A percentile compares a stretch with the other conserved stretches of the same genome.
Conservation (phyloP, 305 asterid species). For the Fraxinus platypoda region DNA sequence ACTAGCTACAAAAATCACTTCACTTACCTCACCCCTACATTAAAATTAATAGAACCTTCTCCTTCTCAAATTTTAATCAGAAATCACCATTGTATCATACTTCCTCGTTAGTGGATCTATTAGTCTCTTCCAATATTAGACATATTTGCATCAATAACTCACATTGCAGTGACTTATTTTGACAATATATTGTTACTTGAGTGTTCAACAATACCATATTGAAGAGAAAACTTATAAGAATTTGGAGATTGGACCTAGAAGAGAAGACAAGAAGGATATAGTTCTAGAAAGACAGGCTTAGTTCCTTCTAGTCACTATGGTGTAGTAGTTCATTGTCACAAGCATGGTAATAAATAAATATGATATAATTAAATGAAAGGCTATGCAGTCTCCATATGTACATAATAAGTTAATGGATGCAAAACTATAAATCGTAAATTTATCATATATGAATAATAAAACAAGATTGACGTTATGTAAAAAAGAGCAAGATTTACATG, state of each 20-base stretch:
- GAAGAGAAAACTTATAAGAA: slow-evolving; percentile 1
- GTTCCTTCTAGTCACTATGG: slow-evolving; percentile 9
- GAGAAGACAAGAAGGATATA: slow-evolving; percentile 5
- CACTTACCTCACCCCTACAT: not conserved
- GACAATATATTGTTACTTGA: not conserved
- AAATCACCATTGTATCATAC: not conserved
- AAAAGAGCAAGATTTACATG: not conserved
- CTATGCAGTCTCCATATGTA: not conserved
- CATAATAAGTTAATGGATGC: not conserved
- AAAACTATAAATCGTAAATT: not conserved
- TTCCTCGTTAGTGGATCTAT: not conserved
- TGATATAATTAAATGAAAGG: not conserved
- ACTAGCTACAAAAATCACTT: not conserved
- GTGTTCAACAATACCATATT: not conserved
- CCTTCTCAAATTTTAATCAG: not conserved
- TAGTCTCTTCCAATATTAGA: not conserved
- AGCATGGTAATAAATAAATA: not conserved
- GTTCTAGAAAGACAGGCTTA: slow-evolving; percentile 3
- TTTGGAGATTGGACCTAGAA: slow-evolving; percentile 17
- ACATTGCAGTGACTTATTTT: not conserved
- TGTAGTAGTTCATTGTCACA: slow-evolving; percentile 1
- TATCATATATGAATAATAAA: not conserved
- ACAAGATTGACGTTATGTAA: not conserved
- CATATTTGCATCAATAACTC: not conserved
- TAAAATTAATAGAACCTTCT: not conserved